Evolutionary conservation across 192 early-diverging fungal species (phyloP).

Genomic region (Linnemannia elongata): DNA sequence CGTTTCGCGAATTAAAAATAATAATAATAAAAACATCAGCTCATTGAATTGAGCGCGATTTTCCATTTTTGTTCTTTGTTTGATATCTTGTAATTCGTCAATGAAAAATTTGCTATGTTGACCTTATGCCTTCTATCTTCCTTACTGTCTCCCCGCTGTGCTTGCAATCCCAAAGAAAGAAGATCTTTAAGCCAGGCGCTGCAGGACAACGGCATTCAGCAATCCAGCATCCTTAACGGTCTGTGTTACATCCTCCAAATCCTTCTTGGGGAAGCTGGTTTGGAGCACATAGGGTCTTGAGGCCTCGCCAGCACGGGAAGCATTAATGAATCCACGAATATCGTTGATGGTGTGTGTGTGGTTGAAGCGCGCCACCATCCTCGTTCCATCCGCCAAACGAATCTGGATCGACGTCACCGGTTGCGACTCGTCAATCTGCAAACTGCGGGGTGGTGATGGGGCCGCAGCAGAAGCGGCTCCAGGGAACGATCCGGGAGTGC

Average conservation of each 20-base stretch:
- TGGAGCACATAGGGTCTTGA: conserved; percentile 80
- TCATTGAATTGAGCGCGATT: too few species aligned
- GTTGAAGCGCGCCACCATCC: conserved; percentile 92
- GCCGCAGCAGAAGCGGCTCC: conserved; percentile 36
- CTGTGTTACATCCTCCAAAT: conserved; percentile 74
- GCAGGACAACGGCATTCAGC: conserved; percentile 89
- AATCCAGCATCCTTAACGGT: conserved; percentile 88
- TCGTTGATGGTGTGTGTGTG: conserved; percentile 92
- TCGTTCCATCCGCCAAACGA: conserved; percentile 89
- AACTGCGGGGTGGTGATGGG: conserved; percentile 30
- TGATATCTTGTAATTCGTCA: background rate
- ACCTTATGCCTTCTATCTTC: background rate
- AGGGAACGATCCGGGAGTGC: conserved; percentile 48
- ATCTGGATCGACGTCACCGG: conserved; percentile 94
- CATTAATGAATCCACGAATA: conserved; percentile 80
- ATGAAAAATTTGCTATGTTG: too few species aligned
- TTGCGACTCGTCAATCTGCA: conserved; percentile 78
- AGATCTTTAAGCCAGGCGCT: conserved; percentile 54
- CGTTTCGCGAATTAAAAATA: too few species aligned
- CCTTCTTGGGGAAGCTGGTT: conserved; percentile 89
- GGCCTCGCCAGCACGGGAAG: conserved; percentile 71
- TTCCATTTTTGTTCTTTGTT: too few species aligned
- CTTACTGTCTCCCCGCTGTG: background rate
- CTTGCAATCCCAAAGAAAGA: background rate
- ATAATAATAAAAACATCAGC: too few species aligned